These are phyloP conservation scores for Colletotrichum eleusines DNA, from an alignment of 2,329 filamentous ascomycete genomes.

Conservation along the genomic window DNA sequence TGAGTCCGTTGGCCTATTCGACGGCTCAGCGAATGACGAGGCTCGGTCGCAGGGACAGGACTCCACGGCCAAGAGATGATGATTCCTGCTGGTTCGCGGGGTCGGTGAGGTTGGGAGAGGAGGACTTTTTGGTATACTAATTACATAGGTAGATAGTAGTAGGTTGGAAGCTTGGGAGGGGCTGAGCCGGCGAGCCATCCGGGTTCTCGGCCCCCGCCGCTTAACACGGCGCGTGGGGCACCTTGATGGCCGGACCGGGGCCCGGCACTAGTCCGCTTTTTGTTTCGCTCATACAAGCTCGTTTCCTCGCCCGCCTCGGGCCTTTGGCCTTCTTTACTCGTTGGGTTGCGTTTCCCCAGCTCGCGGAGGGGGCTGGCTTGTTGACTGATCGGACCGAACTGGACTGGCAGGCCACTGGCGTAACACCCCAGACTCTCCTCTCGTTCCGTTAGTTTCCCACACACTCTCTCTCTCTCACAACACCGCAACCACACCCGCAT, in stretches of 20 bases:
- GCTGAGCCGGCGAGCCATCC: constrained; percentile 33
- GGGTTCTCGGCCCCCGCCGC: constrained; percentile 37
- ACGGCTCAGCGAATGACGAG: background rate
- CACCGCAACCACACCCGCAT: background rate
- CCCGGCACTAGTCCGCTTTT: constrained; percentile 28
- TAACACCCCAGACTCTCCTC: background rate
- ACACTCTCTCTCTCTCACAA: too few species aligned
- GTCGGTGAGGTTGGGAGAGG: constrained; percentile 15
- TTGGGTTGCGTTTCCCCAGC: constrained; percentile 4
- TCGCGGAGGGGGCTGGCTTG: background rate
- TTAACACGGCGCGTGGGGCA: constrained; percentile 24
- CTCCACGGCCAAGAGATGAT: constrained; percentile 40
- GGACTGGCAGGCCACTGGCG: background rate
- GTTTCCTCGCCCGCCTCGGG: background rate
- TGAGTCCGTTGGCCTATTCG: constrained; percentile 17
- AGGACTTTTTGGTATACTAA: background rate
- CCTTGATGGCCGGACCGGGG: constrained; percentile 37
- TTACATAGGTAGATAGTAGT: too few species aligned
- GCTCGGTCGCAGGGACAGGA: constrained; percentile 10
- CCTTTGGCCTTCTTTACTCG: background rate
- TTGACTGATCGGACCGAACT: background rate
- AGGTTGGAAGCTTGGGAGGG: background rate
- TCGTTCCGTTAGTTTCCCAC: background rate
- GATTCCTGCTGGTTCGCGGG: constrained; percentile 30
- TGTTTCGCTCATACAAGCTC: background rate